Evolutionary conservation across 148 eudicot genomes (phyloP).

Genomic region (Camellia sinensis): DNA sequence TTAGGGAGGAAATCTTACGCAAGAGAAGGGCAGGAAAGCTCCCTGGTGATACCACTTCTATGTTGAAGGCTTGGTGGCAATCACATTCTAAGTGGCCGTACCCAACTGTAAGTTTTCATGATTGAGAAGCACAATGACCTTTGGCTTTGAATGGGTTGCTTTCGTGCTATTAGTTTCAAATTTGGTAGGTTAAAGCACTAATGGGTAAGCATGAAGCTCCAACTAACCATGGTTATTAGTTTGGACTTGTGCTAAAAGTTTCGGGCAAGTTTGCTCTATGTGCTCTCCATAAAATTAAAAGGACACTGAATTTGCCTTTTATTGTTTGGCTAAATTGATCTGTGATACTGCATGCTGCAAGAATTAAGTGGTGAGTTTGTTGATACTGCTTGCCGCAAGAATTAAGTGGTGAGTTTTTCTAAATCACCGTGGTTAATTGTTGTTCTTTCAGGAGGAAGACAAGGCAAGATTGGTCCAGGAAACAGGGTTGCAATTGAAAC

Average conservation of each 20-base stretch:
- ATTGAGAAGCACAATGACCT: neutral
- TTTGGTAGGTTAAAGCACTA: neutral
- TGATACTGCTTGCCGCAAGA: no score
- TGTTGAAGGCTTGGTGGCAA: constrained; percentile 95
- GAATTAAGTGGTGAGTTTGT: no score
- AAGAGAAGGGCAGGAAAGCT: constrained; percentile 96
- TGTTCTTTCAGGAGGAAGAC: constrained; percentile 60
- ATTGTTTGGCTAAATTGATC: no score
- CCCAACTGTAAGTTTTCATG: constrained; percentile 60
- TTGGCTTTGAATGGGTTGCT: neutral
- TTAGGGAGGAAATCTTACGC: constrained; percentile 87
- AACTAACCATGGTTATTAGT: neutral
- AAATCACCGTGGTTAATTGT: neutral
- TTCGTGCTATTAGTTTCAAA: neutral
- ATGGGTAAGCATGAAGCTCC: neutral
- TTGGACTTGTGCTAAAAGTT: constrained; percentile 2
- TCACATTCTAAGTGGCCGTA: constrained; percentile 97
- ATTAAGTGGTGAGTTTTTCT: neutral
- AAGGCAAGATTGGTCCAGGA: constrained; percentile 78
- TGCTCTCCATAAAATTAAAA: neutral
- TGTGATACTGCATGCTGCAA: no score
- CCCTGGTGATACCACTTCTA: constrained; percentile 93
- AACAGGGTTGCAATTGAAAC: constrained; percentile 80
- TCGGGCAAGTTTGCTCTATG: neutral
- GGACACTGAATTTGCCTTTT: no score